Evolutionary conservation across 129 eudicot species (phyloP).

Genomic region (Lonicera japonica): DNA sequence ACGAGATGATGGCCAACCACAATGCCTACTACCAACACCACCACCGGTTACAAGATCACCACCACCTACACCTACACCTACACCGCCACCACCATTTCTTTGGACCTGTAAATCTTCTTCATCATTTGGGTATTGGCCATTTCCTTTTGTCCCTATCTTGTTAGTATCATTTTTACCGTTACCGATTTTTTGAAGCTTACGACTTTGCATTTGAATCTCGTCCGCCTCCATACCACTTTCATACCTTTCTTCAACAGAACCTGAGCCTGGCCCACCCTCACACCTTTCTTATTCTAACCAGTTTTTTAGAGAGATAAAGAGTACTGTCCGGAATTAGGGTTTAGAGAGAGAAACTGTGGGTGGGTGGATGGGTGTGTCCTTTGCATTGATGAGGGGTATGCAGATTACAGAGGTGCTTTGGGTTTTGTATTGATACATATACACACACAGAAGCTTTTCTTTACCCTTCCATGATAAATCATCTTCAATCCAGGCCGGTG

Average conservation of each 20-base stretch:
- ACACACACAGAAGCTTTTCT: background rate
- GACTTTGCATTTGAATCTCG: slow-evolving; percentile 38
- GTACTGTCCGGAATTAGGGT: slow-evolving; percentile 9
- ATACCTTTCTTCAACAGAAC: slow-evolving; percentile 32
- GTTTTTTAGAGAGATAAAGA: slow-evolving; percentile 19
- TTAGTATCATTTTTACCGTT: background rate
- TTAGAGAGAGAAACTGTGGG: background rate
- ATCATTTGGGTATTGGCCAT: slow-evolving; percentile 19
- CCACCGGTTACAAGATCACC: slow-evolving; percentile 4
- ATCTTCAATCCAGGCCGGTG: slow-evolving; percentile 18
- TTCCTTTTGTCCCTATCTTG: slow-evolving; percentile 20
- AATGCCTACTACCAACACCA: slow-evolving; percentile 41
- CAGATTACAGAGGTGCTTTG: slow-evolving; percentile 40
- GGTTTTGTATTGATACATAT: slow-evolving; percentile 37
- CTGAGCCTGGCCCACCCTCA: no score
- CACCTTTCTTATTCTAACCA: slow-evolving; percentile 11
- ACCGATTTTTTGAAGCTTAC: slow-evolving; percentile 49
- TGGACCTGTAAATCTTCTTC: slow-evolving; percentile 22
- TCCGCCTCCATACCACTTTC: slow-evolving; percentile 81
- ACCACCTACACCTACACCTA: slow-evolving; percentile 39
- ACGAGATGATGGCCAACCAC: slow-evolving; percentile 73
- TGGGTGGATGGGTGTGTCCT: slow-evolving; percentile 25
- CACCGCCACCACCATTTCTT: slow-evolving; percentile 8
- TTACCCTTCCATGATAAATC: slow-evolving; percentile 9
- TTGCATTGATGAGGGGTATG: slow-evolving; percentile 66